Conservation (phyloP, 2,329 filamentous ascomycete genomes). For the Penicillium corylophilum region DNA sequence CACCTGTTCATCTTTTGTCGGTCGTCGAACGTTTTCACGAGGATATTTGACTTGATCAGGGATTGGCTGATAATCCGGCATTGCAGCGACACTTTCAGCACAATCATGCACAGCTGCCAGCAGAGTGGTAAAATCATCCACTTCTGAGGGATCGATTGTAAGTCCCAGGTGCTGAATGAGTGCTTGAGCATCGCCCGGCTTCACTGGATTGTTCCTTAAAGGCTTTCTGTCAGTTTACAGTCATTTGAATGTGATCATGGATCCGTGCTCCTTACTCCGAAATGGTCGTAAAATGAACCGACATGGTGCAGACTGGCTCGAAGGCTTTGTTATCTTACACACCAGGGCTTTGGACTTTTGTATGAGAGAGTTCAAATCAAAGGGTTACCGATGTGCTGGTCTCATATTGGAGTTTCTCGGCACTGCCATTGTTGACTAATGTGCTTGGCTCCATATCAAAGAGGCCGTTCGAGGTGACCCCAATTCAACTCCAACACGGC, state of each 20-base stretch:
- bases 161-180: constrained; percentile 41
- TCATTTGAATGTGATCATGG: neutral
- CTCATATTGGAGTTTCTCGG: neutral
- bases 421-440: neutral
- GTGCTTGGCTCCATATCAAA: neutral
- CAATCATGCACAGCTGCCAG: constrained; percentile 55
- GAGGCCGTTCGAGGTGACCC: constrained; percentile 7
- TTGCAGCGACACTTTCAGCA: constrained; percentile 44
- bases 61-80: constrained; percentile 50
- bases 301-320: constrained; percentile 18
- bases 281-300: constrained; percentile 31
- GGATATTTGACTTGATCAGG: constrained; percentile 47
- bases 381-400: constrained; percentile 6
- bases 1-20: constrained; percentile 43
- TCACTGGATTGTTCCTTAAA: constrained; percentile 41
- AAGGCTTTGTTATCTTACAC: neutral
- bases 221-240: neutral
- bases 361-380: constrained; percentile 1
- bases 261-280: constrained; percentile 20
- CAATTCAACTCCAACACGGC: constrained; percentile 14
- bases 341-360: constrained; percentile 2
- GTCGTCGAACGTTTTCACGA: constrained; percentile 46
- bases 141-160: constrained; percentile 37
- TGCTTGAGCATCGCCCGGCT: constrained; percentile 40
- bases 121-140: constrained; percentile 48